phyloP scores from a whole-genome alignment of 495 filamentous ascomycete species.

The Aspergillus diversus region DNA sequence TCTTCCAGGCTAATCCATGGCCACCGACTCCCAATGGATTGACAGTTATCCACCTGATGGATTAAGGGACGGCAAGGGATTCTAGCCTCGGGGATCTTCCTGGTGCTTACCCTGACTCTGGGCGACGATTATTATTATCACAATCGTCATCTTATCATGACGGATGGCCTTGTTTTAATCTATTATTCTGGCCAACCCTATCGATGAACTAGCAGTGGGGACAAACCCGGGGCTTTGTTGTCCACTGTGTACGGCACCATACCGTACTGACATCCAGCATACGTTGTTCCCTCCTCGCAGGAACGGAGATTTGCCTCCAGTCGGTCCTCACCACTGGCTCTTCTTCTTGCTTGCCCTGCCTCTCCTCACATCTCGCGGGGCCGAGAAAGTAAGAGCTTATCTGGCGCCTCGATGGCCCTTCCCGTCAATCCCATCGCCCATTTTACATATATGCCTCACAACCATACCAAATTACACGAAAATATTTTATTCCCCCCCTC shows the following conservation, averaged over 20 bases:
- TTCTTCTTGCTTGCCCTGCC: constrained; percentile 10
- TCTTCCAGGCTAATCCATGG: constrained; percentile 26
- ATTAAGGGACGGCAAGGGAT: constrained; percentile 17
- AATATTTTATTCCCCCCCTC: constrained; percentile 4
- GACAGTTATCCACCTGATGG: constrained; percentile 23
- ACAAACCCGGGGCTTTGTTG: constrained; percentile 19
- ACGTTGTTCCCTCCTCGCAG: constrained; percentile 21
- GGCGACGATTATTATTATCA: constrained; percentile 18
- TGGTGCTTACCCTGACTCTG: constrained; percentile 17
- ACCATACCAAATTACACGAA: constrained; percentile 1
- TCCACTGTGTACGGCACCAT: constrained; percentile 22
- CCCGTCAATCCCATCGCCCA: constrained; percentile 17
- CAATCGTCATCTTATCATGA: constrained; percentile 26
- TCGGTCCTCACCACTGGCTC: constrained; percentile 11
- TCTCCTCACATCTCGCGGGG: constrained; percentile 21
- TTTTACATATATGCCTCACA: constrained; percentile 24
- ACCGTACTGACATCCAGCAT: constrained; percentile 20
- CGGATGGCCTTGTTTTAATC: constrained; percentile 22
- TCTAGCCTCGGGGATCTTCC: constrained; percentile 22
- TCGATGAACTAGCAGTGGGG: constrained; percentile 21
- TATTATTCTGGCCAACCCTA: constrained; percentile 22
- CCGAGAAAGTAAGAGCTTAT: constrained; percentile 25
- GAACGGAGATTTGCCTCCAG: constrained; percentile 18
- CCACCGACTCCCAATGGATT: constrained; percentile 19
- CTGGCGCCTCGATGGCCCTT: constrained; percentile 22